Evolutionary conservation across 2,329 filamentous ascomycete genomes (phyloP).

Genomic region (Cladosporium sp.): DNA sequence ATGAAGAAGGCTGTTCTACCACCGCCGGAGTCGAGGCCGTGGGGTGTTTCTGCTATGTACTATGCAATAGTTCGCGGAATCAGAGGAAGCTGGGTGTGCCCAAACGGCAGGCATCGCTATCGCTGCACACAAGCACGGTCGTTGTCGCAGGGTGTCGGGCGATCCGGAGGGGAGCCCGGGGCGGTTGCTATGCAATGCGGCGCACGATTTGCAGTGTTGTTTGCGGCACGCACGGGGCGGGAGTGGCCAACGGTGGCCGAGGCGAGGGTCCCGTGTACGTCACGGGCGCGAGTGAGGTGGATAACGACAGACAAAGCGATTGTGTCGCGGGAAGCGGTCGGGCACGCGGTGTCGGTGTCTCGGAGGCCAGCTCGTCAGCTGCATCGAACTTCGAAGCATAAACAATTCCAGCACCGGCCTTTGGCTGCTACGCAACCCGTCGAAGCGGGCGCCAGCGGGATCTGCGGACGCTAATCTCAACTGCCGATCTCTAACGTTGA

Average conservation of each 20-base stretch:
- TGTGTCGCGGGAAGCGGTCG: not conserved
- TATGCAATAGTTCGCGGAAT: not conserved
- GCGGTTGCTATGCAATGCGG: constrained; percentile 1
- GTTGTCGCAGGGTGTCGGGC: constrained; percentile 1
- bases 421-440: not conserved
- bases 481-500: constrained; percentile 1
- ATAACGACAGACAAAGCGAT: not conserved
- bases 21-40: not conserved
- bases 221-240: not conserved
- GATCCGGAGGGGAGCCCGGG: constrained; percentile 1
- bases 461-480: not conserved
- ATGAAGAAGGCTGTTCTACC: not conserved
- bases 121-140: constrained; percentile 5
- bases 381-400: not conserved
- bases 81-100: not conserved
- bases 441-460: not conserved
- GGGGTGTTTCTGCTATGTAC: not conserved
- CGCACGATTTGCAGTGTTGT: not conserved
- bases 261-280: not conserved
- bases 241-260: not conserved
- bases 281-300: not conserved
- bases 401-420: not conserved
- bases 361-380: not conserved
- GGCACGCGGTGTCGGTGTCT: not conserved
- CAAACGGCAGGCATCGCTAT: constrained; percentile 5